These are phyloP conservation scores for Aspergillus hiratsukae DNA, from an alignment of 2,329 filamentous ascomycete species.

Conservation along the genomic window DNA sequence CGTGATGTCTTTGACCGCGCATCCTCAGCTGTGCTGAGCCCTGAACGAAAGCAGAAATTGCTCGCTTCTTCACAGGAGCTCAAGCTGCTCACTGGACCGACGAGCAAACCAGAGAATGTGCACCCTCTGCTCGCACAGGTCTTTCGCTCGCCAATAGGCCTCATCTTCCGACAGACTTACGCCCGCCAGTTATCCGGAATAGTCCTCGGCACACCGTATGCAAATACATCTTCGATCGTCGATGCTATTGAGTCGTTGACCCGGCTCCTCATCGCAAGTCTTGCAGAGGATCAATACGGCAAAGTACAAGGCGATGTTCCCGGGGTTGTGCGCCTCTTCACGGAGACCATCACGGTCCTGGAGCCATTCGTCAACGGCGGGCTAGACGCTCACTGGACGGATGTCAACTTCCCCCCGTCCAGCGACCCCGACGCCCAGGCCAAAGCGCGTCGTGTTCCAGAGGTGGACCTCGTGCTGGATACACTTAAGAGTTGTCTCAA, in stretches of 20 bases:
- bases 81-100: slow-evolving; percentile 32
- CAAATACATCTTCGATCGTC: slow-evolving; percentile 62
- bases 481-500: slow-evolving; percentile 62
- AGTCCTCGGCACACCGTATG: slow-evolving; percentile 70
- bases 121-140: slow-evolving; percentile 47
- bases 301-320: slow-evolving; percentile 81
- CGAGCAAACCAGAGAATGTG: slow-evolving; percentile 47
- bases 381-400: slow-evolving; percentile 69
- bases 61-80: slow-evolving; percentile 35
- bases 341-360: slow-evolving; percentile 62
- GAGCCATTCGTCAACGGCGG: slow-evolving; percentile 58
- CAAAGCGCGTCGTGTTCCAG: slow-evolving; percentile 44
- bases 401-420: slow-evolving; percentile 54
- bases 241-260: slow-evolving; percentile 69
- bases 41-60: slow-evolving; percentile 36
- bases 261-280: slow-evolving; percentile 65
- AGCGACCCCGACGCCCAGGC: slow-evolving; percentile 26
- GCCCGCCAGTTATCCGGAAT: slow-evolving; percentile 60
- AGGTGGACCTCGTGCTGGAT: slow-evolving; percentile 66
- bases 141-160: slow-evolving; percentile 54
- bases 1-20: slow-evolving; percentile 37
- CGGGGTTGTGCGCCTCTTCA: slow-evolving; percentile 68
- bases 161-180: slow-evolving; percentile 67
- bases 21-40: slow-evolving; percentile 36
- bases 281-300: slow-evolving; percentile 77